Evolutionary conservation across 2,329 filamentous ascomycete genomes (phyloP).

Genomic region (Phyllosticta citribraziliensis): DNA sequence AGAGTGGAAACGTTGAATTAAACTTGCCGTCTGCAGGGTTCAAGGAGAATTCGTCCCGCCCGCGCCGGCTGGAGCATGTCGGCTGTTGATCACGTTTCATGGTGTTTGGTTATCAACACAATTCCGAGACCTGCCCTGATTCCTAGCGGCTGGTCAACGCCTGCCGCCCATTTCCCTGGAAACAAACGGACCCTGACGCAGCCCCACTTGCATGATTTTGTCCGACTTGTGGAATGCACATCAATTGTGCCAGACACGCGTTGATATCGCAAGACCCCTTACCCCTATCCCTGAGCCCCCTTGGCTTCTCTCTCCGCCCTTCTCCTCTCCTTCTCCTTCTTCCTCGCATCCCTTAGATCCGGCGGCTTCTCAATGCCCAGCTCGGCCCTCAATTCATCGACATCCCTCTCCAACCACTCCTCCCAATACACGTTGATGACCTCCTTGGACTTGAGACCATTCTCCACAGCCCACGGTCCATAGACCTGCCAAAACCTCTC

Average conservation of each 20-base stretch:
- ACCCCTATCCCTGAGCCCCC: slow-evolving; percentile 7
- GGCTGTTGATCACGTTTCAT: not conserved
- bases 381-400: slow-evolving; percentile 61
- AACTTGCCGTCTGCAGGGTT: not conserved
- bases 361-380: slow-evolving; percentile 82
- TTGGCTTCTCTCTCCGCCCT: slow-evolving; percentile 51
- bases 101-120: not conserved
- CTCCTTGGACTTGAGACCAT: slow-evolving; percentile 66
- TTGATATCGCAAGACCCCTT: not conserved
- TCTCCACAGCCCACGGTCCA: slow-evolving; percentile 81
- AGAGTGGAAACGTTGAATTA: not conserved
- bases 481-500: slow-evolving; percentile 64
- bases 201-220: not conserved
- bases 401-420: slow-evolving; percentile 77
- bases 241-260: no score
- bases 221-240: not conserved
- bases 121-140: not conserved
- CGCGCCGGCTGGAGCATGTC: not conserved
- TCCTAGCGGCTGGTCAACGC: not conserved
- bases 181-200: not conserved
- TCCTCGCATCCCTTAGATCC: slow-evolving; percentile 70
- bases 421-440: slow-evolving; percentile 98
- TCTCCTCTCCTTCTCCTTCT: slow-evolving; percentile 57
- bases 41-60: not conserved
- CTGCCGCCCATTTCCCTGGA: not conserved